These are phyloP conservation scores for Gyromitra esculenta DNA, from an alignment of 2,329 filamentous ascomycete species.

Conservation along the genomic window DNA sequence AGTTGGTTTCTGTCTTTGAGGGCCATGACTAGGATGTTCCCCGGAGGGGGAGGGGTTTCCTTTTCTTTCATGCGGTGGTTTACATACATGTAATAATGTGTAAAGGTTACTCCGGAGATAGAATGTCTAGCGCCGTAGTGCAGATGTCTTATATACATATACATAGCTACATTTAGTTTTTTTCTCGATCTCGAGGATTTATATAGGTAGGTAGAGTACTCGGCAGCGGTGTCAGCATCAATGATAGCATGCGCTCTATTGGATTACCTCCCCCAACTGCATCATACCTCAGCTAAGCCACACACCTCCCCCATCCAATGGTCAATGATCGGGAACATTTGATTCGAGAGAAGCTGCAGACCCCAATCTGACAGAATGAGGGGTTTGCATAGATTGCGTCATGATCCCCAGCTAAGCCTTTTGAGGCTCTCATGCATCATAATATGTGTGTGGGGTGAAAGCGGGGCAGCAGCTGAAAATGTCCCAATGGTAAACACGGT, in stretches of 20 bases:
- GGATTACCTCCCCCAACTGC: too few species aligned
- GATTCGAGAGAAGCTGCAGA: neutral
- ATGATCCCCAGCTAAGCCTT: conserved; percentile 33
- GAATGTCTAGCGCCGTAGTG: too few species aligned
- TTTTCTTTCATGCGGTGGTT: neutral
- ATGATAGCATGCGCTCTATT: too few species aligned
- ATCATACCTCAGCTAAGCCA: too few species aligned
- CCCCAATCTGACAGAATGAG: neutral
- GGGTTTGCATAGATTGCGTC: conserved; percentile 34
- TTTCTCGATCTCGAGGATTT: conserved; percentile 1
- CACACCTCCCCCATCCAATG: neutral
- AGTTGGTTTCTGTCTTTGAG: neutral
- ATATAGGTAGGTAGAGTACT: neutral
- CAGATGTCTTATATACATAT: neutral
- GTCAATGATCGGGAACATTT: neutral
- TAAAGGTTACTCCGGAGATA: too few species aligned
- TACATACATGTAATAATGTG: neutral
- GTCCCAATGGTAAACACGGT: neutral
- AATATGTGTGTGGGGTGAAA: neutral
- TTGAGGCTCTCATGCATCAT: conserved; percentile 11
- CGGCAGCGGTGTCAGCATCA: too few species aligned
- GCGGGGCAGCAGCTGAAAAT: conserved; percentile 4
- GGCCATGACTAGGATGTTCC: neutral
- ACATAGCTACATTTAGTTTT: neutral
- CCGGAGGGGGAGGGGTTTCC: neutral